phyloP scores from a whole-genome alignment of 2,329 filamentous ascomycete genomes.

The Epichloe baconii region DNA sequence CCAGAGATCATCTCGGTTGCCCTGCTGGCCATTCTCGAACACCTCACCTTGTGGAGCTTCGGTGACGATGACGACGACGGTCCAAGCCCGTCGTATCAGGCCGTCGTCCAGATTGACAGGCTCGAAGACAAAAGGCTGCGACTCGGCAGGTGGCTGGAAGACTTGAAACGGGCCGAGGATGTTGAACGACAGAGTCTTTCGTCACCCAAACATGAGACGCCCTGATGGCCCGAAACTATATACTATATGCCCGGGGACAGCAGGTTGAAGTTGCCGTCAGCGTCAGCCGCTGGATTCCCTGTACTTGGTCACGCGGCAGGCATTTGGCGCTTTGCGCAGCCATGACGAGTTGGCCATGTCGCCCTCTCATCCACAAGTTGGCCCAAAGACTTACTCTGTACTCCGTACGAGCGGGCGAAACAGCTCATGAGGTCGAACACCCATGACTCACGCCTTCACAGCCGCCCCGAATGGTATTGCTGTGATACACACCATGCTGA shows the following conservation, averaged over 20 bases:
- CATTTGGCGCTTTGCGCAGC: no score
- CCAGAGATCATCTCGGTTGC: conserved; percentile 17
- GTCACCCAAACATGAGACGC: not conserved
- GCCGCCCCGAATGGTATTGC: not conserved
- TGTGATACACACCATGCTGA: not conserved
- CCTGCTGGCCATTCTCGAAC: conserved; percentile 18
- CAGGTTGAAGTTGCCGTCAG: not conserved
- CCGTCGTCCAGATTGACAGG: conserved; percentile 3
- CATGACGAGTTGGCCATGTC: not conserved
- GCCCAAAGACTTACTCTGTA: no score
- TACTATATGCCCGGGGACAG: not conserved
- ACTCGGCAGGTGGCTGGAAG: conserved; percentile 20
- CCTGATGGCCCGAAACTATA: not conserved
- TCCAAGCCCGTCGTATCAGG: conserved; percentile 5
- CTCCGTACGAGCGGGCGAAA: not conserved
- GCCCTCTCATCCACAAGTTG: no score
- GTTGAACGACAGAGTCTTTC: not conserved
- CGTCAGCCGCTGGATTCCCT: not conserved
- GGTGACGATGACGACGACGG: conserved; percentile 14
- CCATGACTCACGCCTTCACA: not conserved
- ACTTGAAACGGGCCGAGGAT: conserved; percentile 10
- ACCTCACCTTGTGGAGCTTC: conserved; percentile 21
- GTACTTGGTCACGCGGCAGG: not conserved
- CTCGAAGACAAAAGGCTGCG: conserved; percentile 17
- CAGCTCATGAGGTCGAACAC: not conserved